Evolutionary conservation across 139 green algal genomes (phyloP), one percentile per base, ranked within the genome.

Genomic region (Diplosphaera chodatii): DNA sequence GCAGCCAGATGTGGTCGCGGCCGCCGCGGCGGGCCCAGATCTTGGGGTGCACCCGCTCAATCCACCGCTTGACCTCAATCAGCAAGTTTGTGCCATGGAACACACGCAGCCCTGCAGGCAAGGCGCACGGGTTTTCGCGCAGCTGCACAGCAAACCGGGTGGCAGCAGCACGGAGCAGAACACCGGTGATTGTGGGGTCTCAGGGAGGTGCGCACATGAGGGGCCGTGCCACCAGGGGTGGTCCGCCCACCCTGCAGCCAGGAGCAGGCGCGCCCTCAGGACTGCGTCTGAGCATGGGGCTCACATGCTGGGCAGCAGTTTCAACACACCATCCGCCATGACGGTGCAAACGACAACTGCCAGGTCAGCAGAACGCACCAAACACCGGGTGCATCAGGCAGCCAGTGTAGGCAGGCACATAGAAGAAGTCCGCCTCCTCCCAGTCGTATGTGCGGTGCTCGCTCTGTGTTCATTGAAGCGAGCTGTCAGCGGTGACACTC

Each of bases 391-490:
- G 78, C 41, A 84, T 78, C 68, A 82, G 76, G 69, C 83, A 89
- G 32, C 40, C 69, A 32, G 68, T 72, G 63, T 88, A 88, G 8
- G 73, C 71, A 0, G 84, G 84, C n/a, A 87, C 62, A 32, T 87
- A 89, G 71, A 89, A 89, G 41, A 85, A 89, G 73, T 89, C 84
- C 0, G 87, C 87, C 56, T 90, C 74, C 64, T 80, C 72, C 41
- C 75, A 76, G 37, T 87, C 83, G 0, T 85, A 40, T 2, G 84
- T 90, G 64, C 83, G 48, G 48, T 59, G 48, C 48, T 59, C 48
- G 48, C 48, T 59, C 48, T 59, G 48, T n/a, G n/a, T 8, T 8
- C n/a, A 8, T 13, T 21, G 10, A 8, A 48, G 37, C 10, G 13
- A 8, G n/a, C n/a, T n/a, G n/a, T n/a, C n/a, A n/a, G n/a, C n/a